These are phyloP conservation scores for Ceratobasidium theobromae DNA, from an alignment of 1,284 basidiomycete species.

Conservation along the genomic window DNA sequence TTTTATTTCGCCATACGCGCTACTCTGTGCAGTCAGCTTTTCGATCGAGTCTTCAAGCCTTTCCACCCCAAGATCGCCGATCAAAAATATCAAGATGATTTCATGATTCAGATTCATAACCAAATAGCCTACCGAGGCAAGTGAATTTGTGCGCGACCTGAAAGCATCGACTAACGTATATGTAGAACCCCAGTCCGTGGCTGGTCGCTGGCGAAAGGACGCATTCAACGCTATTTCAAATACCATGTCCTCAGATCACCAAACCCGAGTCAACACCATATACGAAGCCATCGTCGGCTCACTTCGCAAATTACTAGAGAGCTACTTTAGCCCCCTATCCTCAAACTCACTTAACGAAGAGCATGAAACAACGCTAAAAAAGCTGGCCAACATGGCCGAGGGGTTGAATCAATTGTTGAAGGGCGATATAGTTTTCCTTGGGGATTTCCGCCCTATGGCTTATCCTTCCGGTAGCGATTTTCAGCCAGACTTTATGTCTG, in stretches of 20 bases:
- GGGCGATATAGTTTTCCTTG: slow-evolving; percentile 1
- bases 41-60: background rate
- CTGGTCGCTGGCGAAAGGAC: slow-evolving; percentile 18
- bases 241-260: background rate
- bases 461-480: background rate
- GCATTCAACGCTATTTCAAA: slow-evolving; percentile 5
- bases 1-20: slow-evolving; percentile 20
- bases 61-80: slow-evolving; percentile 20
- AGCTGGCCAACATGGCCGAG: background rate
- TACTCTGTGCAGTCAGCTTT: slow-evolving; percentile 1
- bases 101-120: background rate
- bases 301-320: too few species aligned
- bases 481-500: background rate
- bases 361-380: background rate
- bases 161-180: background rate
- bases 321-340: too few species aligned
- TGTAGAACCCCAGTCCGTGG: slow-evolving; percentile 22
- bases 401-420: slow-evolving; percentile 11
- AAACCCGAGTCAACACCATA: background rate
- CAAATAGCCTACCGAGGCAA: background rate
- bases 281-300: background rate
- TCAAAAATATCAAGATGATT: background rate
- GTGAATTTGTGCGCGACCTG: background rate
- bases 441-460: slow-evolving; percentile 16
- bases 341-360: background rate